These are phyloP conservation scores for Nothopassalora personata DNA, from an alignment of 2,329 filamentous ascomycete genomes.

Conservation along the genomic window DNA sequence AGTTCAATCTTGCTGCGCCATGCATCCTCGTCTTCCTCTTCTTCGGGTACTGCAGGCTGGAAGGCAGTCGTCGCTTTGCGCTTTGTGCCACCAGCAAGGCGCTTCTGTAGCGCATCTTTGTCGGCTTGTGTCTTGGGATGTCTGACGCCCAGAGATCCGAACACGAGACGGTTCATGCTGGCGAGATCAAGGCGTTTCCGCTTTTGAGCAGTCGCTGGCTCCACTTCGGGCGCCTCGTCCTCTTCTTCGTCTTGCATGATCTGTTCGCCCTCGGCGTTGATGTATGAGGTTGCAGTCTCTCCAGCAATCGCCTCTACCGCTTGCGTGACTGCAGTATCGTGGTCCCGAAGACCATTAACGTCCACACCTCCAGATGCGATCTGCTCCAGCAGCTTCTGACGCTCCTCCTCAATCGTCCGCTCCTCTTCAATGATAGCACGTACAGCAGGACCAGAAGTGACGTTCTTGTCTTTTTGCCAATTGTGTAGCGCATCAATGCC, in stretches of 20 bases:
- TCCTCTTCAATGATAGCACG: not conserved
- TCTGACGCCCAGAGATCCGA: slow-evolving; percentile 65
- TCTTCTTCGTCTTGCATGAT: slow-evolving; percentile 7
- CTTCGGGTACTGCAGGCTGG: slow-evolving; percentile 7
- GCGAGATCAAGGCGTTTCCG: slow-evolving; percentile 51
- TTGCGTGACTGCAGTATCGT: not conserved
- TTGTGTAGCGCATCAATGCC: slow-evolving; percentile 45
- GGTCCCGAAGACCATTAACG: not conserved
- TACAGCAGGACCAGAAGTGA: not conserved
- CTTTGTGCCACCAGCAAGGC: slow-evolving; percentile 36
- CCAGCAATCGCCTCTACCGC: not conserved
- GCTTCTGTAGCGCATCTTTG: slow-evolving; percentile 56
- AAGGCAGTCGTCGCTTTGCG: slow-evolving; percentile 2
- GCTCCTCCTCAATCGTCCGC: slow-evolving; percentile 7
- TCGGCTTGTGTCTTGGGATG: slow-evolving; percentile 64
- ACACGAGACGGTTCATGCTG: slow-evolving; percentile 62
- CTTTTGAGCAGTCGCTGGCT: slow-evolving; percentile 18
- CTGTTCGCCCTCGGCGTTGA: not conserved
- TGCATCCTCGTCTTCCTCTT: slow-evolving; percentile 50
- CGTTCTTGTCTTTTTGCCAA: slow-evolving; percentile 13
- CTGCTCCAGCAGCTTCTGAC: slow-evolving; percentile 13
- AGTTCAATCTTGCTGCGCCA: slow-evolving; percentile 74
- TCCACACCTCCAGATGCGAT: slow-evolving; percentile 16
- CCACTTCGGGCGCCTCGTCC: slow-evolving; percentile 22
- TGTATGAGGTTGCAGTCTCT: not conserved